These are phyloP conservation scores for Cicer cuneatum DNA, from an alignment of 306 rosid species.

Conservation along the genomic window DNA sequence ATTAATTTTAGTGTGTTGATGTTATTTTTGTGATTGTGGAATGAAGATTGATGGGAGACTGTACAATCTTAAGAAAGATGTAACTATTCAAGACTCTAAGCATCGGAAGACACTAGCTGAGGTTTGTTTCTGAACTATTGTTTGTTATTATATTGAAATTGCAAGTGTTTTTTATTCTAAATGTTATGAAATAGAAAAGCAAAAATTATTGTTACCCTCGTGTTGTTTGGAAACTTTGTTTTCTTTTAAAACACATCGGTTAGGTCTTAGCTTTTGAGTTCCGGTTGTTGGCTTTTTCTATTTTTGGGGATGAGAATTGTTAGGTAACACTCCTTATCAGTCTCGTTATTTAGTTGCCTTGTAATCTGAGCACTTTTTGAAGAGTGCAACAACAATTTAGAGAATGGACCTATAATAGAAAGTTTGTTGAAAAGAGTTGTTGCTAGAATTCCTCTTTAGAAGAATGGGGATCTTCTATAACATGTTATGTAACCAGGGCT, in stretches of 20 bases:
- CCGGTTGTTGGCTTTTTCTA: background rate
- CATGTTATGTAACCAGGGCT: slow-evolving; percentile 13
- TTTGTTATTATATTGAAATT: slow-evolving; percentile 31
- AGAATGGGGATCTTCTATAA: slow-evolving; percentile 10
- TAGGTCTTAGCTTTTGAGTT: slow-evolving; percentile 13
- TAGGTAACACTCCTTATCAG: slow-evolving; percentile 4
- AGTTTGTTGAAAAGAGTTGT: slow-evolving; percentile 12
- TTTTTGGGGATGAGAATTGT: slow-evolving; percentile 4
- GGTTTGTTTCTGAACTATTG: slow-evolving; percentile 56
- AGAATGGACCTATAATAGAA: slow-evolving; percentile 3
- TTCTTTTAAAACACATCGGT: background rate
- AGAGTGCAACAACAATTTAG: background rate
- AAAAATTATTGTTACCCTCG: background rate
- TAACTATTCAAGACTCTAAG: slow-evolving; percentile 85
- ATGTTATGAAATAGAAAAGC: slow-evolving; percentile 10
- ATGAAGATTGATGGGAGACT: slow-evolving; percentile 91
- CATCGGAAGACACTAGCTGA: slow-evolving; percentile 93
- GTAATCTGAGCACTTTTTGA: slow-evolving; percentile 14
- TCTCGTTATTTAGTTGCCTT: background rate
- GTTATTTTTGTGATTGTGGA: slow-evolving; percentile 36
- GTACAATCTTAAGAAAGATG: slow-evolving; percentile 84
- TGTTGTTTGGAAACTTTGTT: slow-evolving; percentile 1
- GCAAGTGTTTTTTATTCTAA: slow-evolving; percentile 5
- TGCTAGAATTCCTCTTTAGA: slow-evolving; percentile 2
- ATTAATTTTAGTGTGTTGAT: slow-evolving; percentile 10